These are phyloP conservation scores for Trametes pubescens DNA, from an alignment of 1,284 basidiomycete genomes.

Conservation along the genomic window DNA sequence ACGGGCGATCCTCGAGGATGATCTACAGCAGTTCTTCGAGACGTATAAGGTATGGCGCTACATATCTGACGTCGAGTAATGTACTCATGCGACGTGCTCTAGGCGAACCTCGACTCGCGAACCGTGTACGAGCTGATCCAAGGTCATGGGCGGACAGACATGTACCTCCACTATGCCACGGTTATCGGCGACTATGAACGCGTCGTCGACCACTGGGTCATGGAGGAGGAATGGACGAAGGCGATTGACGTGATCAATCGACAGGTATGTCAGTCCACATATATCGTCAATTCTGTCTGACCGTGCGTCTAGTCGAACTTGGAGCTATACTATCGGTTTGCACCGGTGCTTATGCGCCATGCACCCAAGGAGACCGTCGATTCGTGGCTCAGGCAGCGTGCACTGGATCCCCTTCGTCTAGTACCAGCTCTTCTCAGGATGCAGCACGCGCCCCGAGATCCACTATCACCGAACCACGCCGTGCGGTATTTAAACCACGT, in stretches of 20 bases:
- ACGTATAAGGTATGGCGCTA: constrained; percentile 79
- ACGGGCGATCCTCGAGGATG: constrained; percentile 88
- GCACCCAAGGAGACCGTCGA: constrained; percentile 91
- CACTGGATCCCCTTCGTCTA: constrained; percentile 84
- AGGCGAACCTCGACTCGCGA: constrained; percentile 85
- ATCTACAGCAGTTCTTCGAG: constrained; percentile 90
- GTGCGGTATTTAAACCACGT: constrained; percentile 89
- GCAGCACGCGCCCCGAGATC: constrained; percentile 74
- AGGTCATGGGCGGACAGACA: constrained; percentile 91
- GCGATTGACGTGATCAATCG: constrained; percentile 89
- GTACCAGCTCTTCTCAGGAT: constrained; percentile 91
- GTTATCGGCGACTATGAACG: constrained; percentile 84
- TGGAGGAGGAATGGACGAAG: constrained; percentile 91
- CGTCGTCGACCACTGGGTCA: constrained; percentile 93
- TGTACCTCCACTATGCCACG: constrained; percentile 91
- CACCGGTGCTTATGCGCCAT: constrained; percentile 87
- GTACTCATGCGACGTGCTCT: constrained; percentile 3
- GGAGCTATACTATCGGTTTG: constrained; percentile 95
- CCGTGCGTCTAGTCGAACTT: constrained; percentile 63
- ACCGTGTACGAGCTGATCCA: constrained; percentile 94
- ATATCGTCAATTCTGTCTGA: not conserved
- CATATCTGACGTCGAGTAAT: constrained; percentile 3
- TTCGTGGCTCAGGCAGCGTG: constrained; percentile 86
- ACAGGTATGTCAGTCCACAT: constrained; percentile 62
- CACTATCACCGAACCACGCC: constrained; percentile 81